A percentile compares a stretch with the other conserved stretches of the same genome.
phyloP scores from a whole-genome alignment of 192 early-diverging fungal genomes.

The Coemansia sp. region DNA sequence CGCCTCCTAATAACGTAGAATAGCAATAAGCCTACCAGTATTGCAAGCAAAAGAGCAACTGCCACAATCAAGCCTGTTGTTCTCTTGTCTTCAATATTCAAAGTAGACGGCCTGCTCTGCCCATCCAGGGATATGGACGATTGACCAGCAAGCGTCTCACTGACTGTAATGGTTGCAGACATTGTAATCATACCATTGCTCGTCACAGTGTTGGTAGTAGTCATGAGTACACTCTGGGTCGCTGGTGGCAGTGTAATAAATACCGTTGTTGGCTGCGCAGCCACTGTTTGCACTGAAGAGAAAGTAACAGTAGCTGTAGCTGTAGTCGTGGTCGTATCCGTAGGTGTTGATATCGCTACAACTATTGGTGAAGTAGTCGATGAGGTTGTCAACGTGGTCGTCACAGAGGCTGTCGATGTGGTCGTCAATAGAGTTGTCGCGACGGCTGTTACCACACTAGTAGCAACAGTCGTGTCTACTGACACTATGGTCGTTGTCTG shows the following conservation, averaged over 20 bases:
- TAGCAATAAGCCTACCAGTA: neutral
- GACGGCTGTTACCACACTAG: neutral
- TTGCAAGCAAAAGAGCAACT: neutral
- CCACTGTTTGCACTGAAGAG: neutral
- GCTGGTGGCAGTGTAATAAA: neutral
- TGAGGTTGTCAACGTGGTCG: neutral
- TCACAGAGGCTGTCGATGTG: neutral
- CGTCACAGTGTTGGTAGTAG: neutral
- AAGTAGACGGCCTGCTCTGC: neutral
- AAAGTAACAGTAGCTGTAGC: slow-evolving; percentile 5
- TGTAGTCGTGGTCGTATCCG: slow-evolving; percentile 1
- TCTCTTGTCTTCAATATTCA: neutral
- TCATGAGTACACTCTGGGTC: neutral
- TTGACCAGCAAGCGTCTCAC: neutral
- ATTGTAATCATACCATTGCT: slow-evolving; percentile 1
- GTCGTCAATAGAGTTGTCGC: slow-evolving; percentile 5
- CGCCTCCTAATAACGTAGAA: neutral
- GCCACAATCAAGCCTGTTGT: neutral
- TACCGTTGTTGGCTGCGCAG: neutral
- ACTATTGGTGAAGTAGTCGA: neutral
- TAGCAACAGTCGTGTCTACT: neutral
- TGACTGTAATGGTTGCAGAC: neutral
- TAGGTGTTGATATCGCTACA: neutral
- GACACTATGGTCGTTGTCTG: neutral
- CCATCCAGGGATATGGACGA: neutral